Conservation (phyloP, 345 rosid genomes). For the Anastatica hierochuntica region DNA sequence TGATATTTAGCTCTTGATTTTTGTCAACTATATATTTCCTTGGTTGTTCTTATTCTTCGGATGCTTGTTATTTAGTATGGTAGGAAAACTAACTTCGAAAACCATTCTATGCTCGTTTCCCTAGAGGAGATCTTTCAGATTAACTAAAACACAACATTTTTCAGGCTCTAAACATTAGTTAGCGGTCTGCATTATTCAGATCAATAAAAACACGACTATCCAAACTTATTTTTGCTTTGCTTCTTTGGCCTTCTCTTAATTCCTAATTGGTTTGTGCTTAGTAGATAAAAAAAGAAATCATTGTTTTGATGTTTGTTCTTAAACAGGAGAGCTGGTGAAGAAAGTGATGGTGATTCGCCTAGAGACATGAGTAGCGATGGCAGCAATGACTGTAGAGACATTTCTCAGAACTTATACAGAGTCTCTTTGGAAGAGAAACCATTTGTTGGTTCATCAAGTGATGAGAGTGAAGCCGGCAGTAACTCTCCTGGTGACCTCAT, state of each 20-base stretch:
- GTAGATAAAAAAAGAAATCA: not conserved
- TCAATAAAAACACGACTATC: no score
- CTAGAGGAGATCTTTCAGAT: not conserved
- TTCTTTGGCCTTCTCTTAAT: no score
- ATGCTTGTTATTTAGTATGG: not conserved
- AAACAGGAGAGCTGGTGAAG: constrained; percentile 35
- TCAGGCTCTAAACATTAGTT: no score
- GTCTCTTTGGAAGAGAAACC: constrained; percentile 43
- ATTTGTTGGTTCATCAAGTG: constrained; percentile 45
- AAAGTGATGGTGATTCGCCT: constrained; percentile 47
- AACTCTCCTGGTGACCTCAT: constrained; percentile 41
- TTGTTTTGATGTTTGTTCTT: constrained; percentile 3
- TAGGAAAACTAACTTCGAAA: not conserved
- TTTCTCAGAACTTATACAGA: constrained; percentile 36
- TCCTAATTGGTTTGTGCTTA: not conserved
- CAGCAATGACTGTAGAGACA: constrained; percentile 37
- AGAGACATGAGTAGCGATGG: constrained; percentile 48
- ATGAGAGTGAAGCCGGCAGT: constrained; percentile 48
- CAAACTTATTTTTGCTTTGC: no score
- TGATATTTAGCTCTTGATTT: not conserved
- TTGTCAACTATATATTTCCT: not conserved
- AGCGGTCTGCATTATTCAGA: no score
- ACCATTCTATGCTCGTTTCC: not conserved
- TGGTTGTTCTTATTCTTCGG: not conserved
- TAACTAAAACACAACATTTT: not conserved